A percentile compares a stretch with the other conserved stretches of the same genome.
Conservation (phyloP, 148 eudicot genomes). For the Rhododendron simsii region DNA sequence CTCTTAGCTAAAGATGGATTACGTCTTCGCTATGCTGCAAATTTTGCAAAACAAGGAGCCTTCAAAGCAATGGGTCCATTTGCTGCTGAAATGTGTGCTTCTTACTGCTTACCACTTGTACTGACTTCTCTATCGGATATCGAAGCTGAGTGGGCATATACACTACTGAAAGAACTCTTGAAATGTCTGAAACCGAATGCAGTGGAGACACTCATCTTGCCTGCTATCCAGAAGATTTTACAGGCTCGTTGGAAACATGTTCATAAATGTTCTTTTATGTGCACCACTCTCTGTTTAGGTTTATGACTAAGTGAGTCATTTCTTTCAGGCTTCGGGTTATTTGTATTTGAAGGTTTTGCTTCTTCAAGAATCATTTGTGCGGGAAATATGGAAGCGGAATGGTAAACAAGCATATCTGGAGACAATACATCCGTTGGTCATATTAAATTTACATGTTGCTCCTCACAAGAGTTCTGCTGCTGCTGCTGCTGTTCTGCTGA, state of each 20-base stretch:
- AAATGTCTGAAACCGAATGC: conserved; percentile 59
- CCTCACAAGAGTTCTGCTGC: conserved; percentile 75
- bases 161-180: conserved; percentile 64
- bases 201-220: conserved; percentile 55
- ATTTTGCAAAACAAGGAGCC: conserved; percentile 77
- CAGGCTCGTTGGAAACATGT: conserved; percentile 64
- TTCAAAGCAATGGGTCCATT: conserved; percentile 82
- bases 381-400: conserved; percentile 70
- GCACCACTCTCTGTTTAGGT: not conserved
- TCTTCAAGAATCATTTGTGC: conserved; percentile 97
- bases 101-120: conserved; percentile 67
- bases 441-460: conserved; percentile 64
- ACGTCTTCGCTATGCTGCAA: conserved; percentile 74
- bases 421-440: conserved; percentile 68
- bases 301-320: conserved; percentile 20
- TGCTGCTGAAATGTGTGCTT: conserved; percentile 91
- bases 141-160: conserved; percentile 80
- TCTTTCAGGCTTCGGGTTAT: conserved; percentile 72
- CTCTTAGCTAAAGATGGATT: conserved; percentile 63
- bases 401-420: conserved; percentile 84
- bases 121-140: conserved; percentile 56
- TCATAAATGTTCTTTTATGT: conserved; percentile 5
- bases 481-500: conserved; percentile 88
- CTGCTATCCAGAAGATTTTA: conserved; percentile 82
- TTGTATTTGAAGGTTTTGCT: conserved; percentile 91